phyloP scores from a whole-genome alignment of 768 basidiomycete genomes.

The Amanita polypyramis region DNA sequence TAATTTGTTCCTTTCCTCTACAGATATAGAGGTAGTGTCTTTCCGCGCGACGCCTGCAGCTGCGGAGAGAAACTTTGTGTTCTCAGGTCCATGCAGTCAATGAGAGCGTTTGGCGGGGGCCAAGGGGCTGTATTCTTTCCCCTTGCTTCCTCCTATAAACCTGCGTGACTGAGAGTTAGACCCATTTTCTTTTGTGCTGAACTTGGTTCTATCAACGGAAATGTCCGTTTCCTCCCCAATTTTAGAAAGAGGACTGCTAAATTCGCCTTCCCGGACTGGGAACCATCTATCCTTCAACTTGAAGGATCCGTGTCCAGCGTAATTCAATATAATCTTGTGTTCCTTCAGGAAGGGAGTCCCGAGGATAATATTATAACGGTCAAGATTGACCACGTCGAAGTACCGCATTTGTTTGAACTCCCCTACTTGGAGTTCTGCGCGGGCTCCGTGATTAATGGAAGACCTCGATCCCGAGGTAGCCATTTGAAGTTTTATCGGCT shows the following conservation, averaged over 20 bases:
- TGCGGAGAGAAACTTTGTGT: background rate
- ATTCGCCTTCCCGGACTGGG: background rate
- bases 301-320: background rate
- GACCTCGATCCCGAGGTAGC: background rate
- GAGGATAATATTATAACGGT: background rate
- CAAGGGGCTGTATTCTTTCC: too few species aligned
- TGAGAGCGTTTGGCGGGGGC: background rate
- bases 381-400: background rate
- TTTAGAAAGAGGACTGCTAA: background rate
- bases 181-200: background rate
- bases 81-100: background rate
- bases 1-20: background rate
- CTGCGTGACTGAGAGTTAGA: background rate
- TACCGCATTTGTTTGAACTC: background rate
- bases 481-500: background rate
- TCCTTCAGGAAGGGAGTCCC: background rate
- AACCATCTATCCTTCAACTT: background rate
- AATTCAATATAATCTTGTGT: background rate
- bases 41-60: background rate
- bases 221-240: background rate
- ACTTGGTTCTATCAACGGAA: background rate
- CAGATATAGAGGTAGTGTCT: background rate
- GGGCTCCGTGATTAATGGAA: background rate
- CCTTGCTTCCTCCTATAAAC: background rate
- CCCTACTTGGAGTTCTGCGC: background rate